Conservation (phyloP, 148 eudicot species). For the Vaccinium macrocarpon region DNA sequence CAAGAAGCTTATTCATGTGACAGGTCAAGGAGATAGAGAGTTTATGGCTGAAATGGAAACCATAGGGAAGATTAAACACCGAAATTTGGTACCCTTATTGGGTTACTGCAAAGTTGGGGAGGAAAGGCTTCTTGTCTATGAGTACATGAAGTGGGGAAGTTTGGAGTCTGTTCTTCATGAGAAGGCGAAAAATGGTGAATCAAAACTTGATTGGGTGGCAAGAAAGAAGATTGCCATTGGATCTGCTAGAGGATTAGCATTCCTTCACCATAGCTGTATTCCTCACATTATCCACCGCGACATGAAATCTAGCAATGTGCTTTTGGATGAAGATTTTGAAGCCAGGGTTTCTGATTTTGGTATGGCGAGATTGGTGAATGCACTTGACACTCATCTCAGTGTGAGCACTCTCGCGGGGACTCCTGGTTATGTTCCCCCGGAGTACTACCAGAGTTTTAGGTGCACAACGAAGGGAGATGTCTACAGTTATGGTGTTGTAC, state of each 20-base stretch:
- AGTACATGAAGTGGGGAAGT: slow-evolving; percentile 67
- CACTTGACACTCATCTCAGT: slow-evolving; percentile 54
- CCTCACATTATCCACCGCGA: slow-evolving; percentile 64
- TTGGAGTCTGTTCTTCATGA: slow-evolving; percentile 55
- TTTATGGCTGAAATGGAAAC: slow-evolving; percentile 67
- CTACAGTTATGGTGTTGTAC: slow-evolving; percentile 51
- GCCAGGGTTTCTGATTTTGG: slow-evolving; percentile 66
- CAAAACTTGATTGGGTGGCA: slow-evolving; percentile 39
- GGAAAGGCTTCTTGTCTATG: slow-evolving; percentile 58
- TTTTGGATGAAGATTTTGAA: slow-evolving; percentile 53
- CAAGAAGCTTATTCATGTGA: slow-evolving; percentile 50
- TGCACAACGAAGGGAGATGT: slow-evolving; percentile 61
- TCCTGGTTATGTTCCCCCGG: slow-evolving; percentile 63
- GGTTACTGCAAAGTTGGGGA: slow-evolving; percentile 62
- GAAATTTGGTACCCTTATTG: slow-evolving; percentile 50
- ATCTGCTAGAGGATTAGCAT: slow-evolving; percentile 58
- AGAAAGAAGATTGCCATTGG: slow-evolving; percentile 52
- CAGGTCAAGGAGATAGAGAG: slow-evolving; percentile 57
- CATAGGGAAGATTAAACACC: slow-evolving; percentile 53
- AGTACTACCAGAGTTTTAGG: slow-evolving; percentile 60
- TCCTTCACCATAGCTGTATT: slow-evolving; percentile 64
- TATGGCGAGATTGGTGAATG: slow-evolving; percentile 58
- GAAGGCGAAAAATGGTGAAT: slow-evolving; percentile 24
- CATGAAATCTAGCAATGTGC: slow-evolving; percentile 60
- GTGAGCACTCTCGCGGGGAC: slow-evolving; percentile 64